Conservation (phyloP, 306 rosid species). For the Inga laurina region DNA sequence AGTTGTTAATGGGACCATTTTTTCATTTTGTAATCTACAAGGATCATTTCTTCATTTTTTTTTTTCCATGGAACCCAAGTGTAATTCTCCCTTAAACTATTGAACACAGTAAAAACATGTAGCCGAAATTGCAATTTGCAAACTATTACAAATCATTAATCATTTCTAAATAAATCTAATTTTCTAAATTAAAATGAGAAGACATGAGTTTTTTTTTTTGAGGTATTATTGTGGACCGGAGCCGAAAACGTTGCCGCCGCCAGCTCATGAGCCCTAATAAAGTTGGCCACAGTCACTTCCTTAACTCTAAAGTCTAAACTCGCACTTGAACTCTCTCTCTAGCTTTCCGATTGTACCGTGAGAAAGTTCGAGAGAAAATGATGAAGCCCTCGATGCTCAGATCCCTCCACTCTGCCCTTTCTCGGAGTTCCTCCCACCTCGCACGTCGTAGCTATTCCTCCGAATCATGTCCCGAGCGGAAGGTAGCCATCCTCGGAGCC, state of each 20-base stretch:
- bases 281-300: not conserved
- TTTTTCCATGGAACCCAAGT: no score
- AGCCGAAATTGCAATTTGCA: not conserved
- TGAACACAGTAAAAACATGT: not conserved
- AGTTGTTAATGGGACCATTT: no score
- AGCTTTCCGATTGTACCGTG: not conserved
- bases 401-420: constrained; percentile 46
- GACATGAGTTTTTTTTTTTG: not conserved
- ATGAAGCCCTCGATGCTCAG: constrained; percentile 63
- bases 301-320: not conserved
- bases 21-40: no score
- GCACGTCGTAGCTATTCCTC: constrained; percentile 43
- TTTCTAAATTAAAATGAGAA: no score
- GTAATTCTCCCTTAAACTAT: no score
- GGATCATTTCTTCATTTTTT: no score
- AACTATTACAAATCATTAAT: not conserved
- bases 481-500: constrained; percentile 69
- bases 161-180: not conserved
- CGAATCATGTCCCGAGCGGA: constrained; percentile 55
- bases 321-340: not conserved
- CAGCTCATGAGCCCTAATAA: not conserved
- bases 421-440: constrained; percentile 29
- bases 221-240: not conserved
- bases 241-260: not conserved
- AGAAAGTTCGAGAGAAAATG: constrained; percentile 10